A percentile compares a stretch with the other conserved stretches of the same genome.
phyloP scores from a whole-genome alignment of 2,329 filamentous ascomycete genomes.

The Colletotrichum eremochloae region DNA sequence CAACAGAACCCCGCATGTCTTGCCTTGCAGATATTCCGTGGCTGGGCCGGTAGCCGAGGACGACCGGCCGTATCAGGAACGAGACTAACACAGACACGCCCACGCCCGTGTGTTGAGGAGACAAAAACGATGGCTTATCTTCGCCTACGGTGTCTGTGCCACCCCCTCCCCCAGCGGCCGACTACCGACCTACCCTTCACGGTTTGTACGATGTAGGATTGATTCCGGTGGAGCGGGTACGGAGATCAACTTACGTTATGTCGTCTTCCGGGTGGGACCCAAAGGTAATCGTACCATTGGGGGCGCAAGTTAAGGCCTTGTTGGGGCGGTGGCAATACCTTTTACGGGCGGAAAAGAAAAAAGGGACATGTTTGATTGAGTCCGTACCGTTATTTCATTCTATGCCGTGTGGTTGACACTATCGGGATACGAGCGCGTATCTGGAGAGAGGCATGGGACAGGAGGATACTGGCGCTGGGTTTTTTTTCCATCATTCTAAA shows the following conservation, averaged over 20 bases:
- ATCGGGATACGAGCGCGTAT: neutral
- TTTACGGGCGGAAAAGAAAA: neutral
- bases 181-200: conserved; percentile 13
- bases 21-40: neutral
- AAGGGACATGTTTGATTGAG: neutral
- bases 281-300: neutral
- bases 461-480: neutral
- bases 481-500: conserved; percentile 2
- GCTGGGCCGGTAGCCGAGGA: neutral
- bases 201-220: neutral
- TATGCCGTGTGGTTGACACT: neutral
- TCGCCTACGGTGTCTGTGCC: neutral
- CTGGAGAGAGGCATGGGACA: neutral
- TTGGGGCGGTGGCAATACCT: neutral
- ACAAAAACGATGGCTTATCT: neutral
- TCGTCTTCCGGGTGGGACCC: neutral
- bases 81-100: neutral
- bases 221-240: conserved; percentile 12
- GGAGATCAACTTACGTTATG: neutral
- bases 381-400: neutral
- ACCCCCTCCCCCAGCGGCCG: neutral
- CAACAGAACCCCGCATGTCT: neutral
- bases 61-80: neutral
- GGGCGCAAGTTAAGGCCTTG: neutral
- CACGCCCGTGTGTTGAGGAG: neutral